phyloP scores from a whole-genome alignment of 768 basidiomycete genomes.

The Leccinum disarticulatum region DNA sequence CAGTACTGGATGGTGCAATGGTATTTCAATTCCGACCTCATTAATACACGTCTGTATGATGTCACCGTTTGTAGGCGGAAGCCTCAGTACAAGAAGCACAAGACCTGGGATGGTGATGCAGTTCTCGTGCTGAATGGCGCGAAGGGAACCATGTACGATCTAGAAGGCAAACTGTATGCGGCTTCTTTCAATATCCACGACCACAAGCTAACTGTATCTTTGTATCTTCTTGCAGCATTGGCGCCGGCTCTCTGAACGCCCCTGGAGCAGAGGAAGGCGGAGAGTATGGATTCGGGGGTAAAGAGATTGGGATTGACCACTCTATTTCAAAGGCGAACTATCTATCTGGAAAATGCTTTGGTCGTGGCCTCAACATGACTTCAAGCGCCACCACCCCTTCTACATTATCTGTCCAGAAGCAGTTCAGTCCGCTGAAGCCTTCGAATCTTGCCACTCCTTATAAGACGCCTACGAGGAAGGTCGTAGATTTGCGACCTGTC shows the following conservation, averaged over 20 bases:
- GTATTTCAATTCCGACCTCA: slow-evolving; percentile 34
- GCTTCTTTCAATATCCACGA: background rate
- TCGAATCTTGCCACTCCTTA: slow-evolving; percentile 23
- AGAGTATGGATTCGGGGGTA: slow-evolving; percentile 46
- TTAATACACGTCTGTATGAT: background rate
- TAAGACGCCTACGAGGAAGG: slow-evolving; percentile 29
- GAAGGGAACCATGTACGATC: slow-evolving; percentile 55
- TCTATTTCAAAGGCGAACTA: slow-evolving; percentile 54
- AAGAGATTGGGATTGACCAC: slow-evolving; percentile 67
- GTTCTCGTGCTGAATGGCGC: slow-evolving; percentile 52
- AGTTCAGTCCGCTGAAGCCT: slow-evolving; percentile 33
- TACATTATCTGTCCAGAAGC: slow-evolving; percentile 33
- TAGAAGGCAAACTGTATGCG: slow-evolving; percentile 64
- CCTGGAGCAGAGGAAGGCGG: slow-evolving; percentile 38
- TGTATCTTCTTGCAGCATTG: slow-evolving; percentile 40
- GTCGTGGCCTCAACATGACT: slow-evolving; percentile 29
- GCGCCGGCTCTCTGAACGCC: slow-evolving; percentile 46
- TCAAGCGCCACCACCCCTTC: slow-evolving; percentile 16
- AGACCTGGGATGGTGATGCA: slow-evolving; percentile 87
- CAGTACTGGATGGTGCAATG: slow-evolving; percentile 81
- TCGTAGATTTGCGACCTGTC: slow-evolving; percentile 43
- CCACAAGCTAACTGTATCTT: background rate
- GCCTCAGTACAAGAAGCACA: slow-evolving; percentile 78
- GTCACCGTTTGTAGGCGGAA: slow-evolving; percentile 47
- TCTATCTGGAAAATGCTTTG: slow-evolving; percentile 66